Evolutionary conservation across 1,284 basidiomycete species (phyloP), one percentile per base, ranked within the genome.

Genomic region (Spongispora temasekensis): DNA sequence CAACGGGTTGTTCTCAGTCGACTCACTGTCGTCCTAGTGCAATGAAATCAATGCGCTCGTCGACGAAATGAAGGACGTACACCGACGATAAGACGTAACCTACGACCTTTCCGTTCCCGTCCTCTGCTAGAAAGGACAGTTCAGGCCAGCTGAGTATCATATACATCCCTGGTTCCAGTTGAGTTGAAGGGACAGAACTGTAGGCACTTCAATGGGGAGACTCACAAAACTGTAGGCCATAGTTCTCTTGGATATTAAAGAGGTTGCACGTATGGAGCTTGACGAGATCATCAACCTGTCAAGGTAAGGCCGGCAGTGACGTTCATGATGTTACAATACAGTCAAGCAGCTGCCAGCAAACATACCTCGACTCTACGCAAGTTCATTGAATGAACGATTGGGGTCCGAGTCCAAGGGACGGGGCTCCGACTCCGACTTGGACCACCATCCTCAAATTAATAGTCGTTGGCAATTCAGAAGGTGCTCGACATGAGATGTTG

Each of bases 21-120:
- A 67, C 28, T 75, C 70, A 61, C 70, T 71, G 34, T 51, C n/a
- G 10, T n/a, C 28, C 25, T n/a, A n/a, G n/a, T n/a, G n/a, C n/a
- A 37, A 57, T 64, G 52, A 56, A 46, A 60, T 25, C n/a, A 35
- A 53, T 31, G 48, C 57, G 10, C 10, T 25, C 50, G 28, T 42
- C 23, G 56, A 42, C 37, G 31, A 19, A 52, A 61, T 28, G 30
- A 31, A 40, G n/a, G 2, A 76, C 79, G 61, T 75, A 94, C 96
- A 98, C 96, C 75, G 97, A 97, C 0, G 93, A 94, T 13, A 98
- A 78, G 27, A 98, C 95, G 75, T 98, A 98, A 25, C 96, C 96
- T 1, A 98, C 94, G 53, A 98, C 89, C 55, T 93, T 83, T 0
- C 95, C 94, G 69, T 89, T 89, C 62, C 88, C 84, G 70, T 97